phyloP scores from a whole-genome alignment of 176 grass and related monocot species.

The Avena atlantica region DNA sequence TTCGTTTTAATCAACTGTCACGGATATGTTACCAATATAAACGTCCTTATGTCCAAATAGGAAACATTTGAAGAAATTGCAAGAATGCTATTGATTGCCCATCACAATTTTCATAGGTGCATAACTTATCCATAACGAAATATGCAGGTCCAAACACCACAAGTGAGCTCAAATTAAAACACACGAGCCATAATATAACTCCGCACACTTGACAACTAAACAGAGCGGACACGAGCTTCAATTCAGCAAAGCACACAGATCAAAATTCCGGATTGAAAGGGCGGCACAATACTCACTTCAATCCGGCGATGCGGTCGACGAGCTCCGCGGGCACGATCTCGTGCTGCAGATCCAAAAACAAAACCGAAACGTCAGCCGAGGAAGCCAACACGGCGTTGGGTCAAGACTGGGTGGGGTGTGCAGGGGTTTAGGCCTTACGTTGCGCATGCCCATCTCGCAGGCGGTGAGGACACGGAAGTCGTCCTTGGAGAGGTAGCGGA shows the following conservation, averaged over 20 bases:
- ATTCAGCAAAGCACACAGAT: not conserved
- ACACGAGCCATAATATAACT: not conserved
- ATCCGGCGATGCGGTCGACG: constrained; percentile 82
- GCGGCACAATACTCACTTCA: constrained; percentile 54
- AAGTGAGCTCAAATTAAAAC: not conserved
- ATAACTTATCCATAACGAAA: not conserved
- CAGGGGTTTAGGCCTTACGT: constrained; percentile 49
- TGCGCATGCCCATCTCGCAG: constrained; percentile 97
- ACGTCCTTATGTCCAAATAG: not conserved
- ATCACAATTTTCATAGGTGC: not conserved
- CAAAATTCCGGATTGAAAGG: not conserved
- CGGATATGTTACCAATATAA: not conserved
- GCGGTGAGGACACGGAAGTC: constrained; percentile 92
- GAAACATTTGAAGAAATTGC: not conserved
- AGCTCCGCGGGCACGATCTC: constrained; percentile 89
- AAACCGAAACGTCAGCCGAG: not conserved
- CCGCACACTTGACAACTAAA: not conserved
- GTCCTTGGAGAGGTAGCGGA: constrained; percentile 86
- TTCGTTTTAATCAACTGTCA: not conserved
- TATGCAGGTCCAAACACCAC: not conserved
- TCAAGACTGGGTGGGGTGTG: not conserved
- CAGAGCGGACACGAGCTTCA: not conserved
- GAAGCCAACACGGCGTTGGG: not conserved
- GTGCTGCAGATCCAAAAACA: constrained; percentile 52
- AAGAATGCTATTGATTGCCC: not conserved